phyloP scores from a whole-genome alignment of 73 alveolate genomes.

The Halteria grandinella region DNA sequence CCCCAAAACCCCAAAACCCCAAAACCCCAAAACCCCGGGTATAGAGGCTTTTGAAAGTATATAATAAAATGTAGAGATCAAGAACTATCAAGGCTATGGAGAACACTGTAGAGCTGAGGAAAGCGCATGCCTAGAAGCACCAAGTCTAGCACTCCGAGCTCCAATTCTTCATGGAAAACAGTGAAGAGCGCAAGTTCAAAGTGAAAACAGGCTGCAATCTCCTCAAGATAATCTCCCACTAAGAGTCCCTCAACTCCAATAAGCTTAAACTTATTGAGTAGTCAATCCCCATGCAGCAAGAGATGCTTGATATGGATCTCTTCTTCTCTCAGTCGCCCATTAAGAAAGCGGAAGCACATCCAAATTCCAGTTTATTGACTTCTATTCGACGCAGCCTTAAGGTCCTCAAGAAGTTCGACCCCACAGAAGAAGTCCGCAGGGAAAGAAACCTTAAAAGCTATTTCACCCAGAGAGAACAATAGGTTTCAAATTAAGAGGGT shows the following conservation, averaged over 20 bases:
- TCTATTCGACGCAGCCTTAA: background rate
- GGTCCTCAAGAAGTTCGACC: conserved; percentile 37
- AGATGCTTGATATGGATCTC: background rate
- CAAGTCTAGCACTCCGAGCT: conserved; percentile 24
- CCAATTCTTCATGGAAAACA: conserved; percentile 25
- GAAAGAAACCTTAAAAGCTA: conserved; percentile 51
- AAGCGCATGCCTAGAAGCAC: conserved; percentile 13
- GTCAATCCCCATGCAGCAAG: conserved; percentile 37
- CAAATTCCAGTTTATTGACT: background rate
- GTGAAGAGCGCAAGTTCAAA: conserved; percentile 57
- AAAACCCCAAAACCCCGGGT: too few relatives aligned
- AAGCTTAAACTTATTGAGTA: conserved; percentile 56
- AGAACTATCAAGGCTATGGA: conserved; percentile 31
- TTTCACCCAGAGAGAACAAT: conserved; percentile 47
- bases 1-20: too few relatives aligned
- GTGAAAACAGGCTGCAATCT: conserved; percentile 64
- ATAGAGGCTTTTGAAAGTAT: too few relatives aligned
- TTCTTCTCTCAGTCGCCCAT: background rate
- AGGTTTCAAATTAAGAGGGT: conserved; percentile 21
- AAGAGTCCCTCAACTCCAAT: conserved; percentile 28
- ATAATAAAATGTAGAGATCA: background rate
- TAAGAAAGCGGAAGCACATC: background rate
- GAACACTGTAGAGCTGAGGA: conserved; percentile 30
- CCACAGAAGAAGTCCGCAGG: conserved; percentile 48
- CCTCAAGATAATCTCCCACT: conserved; percentile 43